phyloP scores from a whole-genome alignment of 306 rosid genomes.

The Trifolium pratense region DNA sequence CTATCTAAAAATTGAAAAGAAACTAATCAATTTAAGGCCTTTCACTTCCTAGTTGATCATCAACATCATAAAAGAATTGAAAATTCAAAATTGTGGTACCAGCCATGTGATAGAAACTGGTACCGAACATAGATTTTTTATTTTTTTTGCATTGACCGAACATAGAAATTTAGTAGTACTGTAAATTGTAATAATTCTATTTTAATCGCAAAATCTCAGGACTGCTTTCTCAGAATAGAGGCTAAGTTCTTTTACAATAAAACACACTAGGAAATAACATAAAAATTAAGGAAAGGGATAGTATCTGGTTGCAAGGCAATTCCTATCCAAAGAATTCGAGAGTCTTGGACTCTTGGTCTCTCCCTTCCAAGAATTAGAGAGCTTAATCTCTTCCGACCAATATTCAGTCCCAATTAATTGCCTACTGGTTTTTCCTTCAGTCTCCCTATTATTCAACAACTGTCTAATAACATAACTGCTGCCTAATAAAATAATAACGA shows the following conservation, averaged over 20 bases:
- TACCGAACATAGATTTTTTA: too few species aligned
- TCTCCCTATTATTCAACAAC: not conserved
- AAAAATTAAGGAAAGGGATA: not conserved
- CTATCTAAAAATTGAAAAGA: not conserved
- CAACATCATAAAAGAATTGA: not conserved
- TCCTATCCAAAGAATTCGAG: not conserved
- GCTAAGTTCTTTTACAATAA: not conserved
- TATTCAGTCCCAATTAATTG: too few species aligned
- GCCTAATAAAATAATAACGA: too few species aligned
- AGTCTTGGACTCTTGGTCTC: not conserved
- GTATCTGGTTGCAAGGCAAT: not conserved
- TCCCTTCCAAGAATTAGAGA: too few species aligned
- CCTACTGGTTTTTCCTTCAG: not conserved
- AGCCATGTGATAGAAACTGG: not conserved
- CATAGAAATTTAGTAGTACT: too few species aligned
- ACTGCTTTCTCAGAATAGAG: not conserved
- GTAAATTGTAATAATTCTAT: not conserved
- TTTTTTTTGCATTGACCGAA: too few species aligned
- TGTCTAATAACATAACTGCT: not conserved
- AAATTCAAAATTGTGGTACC: not conserved
- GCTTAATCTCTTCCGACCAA: too few species aligned
- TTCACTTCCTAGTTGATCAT: not conserved
- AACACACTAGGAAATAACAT: not conserved
- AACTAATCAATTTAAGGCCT: not conserved
- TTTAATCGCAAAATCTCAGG: not conserved